Conservation (phyloP, 257 asterid genomes). For the Solanum phureja region DNA sequence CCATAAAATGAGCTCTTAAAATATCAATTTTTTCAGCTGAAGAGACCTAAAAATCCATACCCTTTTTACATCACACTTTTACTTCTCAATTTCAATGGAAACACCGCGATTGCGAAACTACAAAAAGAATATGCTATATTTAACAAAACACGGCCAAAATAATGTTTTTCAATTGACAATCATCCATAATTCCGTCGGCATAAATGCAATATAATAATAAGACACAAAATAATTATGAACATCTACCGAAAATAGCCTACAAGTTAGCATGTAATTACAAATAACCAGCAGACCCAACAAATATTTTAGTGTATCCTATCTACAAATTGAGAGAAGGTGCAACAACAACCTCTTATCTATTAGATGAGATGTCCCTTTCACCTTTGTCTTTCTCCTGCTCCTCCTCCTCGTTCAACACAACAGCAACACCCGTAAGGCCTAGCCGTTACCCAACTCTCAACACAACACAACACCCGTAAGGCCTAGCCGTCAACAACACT, state of each 20-base stretch:
- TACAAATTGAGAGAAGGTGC: not conserved
- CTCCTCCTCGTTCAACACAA: not conserved
- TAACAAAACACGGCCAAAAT: not conserved
- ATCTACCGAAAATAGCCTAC: too few species aligned
- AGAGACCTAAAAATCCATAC: not conserved
- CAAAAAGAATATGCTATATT: not conserved
- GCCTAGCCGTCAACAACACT: too few species aligned
- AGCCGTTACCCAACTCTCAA: too few species aligned
- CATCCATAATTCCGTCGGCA: too few species aligned
- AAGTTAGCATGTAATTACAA: too few species aligned
- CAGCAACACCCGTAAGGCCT: too few species aligned
- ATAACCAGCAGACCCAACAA: not conserved
- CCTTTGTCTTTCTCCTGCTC: not conserved
- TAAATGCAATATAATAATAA: too few species aligned
- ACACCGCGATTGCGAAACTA: too few species aligned
- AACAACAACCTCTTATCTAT: conserved; percentile 15
- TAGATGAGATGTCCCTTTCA: not conserved
- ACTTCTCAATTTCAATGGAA: conserved; percentile 11
- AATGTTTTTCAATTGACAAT: too few species aligned
- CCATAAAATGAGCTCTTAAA: conserved; percentile 28
- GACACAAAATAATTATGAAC: too few species aligned
- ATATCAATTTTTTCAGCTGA: not conserved
- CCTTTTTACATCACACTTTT: not conserved
- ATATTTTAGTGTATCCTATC: not conserved
- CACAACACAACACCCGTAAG: too few species aligned